phyloP scores from a whole-genome alignment of 192 early-diverging fungal species.

The Coemansia sp. region DNA sequence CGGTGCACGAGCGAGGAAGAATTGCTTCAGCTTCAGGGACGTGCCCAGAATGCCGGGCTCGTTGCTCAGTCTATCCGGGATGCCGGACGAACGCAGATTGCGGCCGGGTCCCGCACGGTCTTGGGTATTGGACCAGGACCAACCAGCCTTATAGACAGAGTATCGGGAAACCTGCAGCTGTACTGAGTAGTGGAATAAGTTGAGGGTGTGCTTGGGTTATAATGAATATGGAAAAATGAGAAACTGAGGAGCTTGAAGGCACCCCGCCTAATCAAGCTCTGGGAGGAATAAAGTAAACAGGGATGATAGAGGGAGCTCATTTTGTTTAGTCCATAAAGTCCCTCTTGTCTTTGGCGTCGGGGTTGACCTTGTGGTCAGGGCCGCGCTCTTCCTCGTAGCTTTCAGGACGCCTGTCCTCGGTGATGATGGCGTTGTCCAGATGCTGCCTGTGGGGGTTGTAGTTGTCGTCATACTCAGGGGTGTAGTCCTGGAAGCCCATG shows the following conservation, averaged over 20 bases:
- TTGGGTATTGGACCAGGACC: constrained; percentile 89
- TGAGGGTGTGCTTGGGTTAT: not conserved
- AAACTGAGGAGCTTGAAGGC: not conserved
- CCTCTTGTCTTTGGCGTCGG: not conserved
- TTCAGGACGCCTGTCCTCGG: not conserved
- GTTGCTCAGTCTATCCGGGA: constrained; percentile 67
- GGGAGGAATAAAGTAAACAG: no score
- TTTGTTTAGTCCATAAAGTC: constrained; percentile 3
- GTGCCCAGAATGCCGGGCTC: constrained; percentile 18
- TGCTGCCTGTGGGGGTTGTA: constrained; percentile 2
- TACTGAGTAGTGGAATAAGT: constrained; percentile 12
- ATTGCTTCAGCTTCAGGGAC: constrained; percentile 40
- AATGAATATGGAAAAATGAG: not conserved
- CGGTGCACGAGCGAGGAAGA: constrained; percentile 71
- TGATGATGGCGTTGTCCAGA: constrained; percentile 3
- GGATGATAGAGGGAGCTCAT: not conserved
- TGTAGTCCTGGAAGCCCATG: constrained; percentile 1
- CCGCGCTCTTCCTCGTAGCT: not conserved
- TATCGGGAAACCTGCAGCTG: constrained; percentile 56
- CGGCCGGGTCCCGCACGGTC: constrained; percentile 85
- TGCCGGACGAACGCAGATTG: constrained; percentile 74
- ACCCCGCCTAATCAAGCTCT: no score
- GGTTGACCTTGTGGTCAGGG: not conserved
- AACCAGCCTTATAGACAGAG: constrained; percentile 36
- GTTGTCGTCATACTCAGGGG: constrained; percentile 1